phyloP scores from a whole-genome alignment of 495 filamentous ascomycete species.

The Penicillium soppii region DNA sequence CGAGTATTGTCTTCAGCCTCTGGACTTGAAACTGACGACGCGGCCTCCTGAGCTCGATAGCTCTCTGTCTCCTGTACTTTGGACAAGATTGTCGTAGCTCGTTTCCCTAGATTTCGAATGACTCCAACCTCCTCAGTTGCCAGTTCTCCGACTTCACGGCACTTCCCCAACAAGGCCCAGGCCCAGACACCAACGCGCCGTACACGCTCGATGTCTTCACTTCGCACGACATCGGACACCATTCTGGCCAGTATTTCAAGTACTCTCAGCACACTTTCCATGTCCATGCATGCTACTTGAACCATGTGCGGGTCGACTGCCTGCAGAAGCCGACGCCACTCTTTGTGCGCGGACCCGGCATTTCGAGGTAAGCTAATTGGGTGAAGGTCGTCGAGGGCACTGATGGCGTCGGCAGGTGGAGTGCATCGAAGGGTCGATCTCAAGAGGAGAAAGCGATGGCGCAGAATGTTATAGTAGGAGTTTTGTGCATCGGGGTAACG shows the following conservation, averaged over 20 bases:
- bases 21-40: conserved; percentile 23
- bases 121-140: conserved; percentile 52
- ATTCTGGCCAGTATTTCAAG: conserved; percentile 38
- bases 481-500: conserved; percentile 51
- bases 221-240: conserved; percentile 42
- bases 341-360: conserved; percentile 39
- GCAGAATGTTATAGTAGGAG: conserved; percentile 63
- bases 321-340: conserved; percentile 52
- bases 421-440: conserved; percentile 54
- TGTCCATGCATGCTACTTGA: conserved; percentile 69
- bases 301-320: conserved; percentile 61
- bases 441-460: conserved; percentile 57
- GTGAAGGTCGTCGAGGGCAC: conserved; percentile 54
- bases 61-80: conserved; percentile 41
- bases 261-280: conserved; percentile 56
- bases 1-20: conserved; percentile 15
- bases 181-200: conserved; percentile 49
- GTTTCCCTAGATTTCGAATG: conserved; percentile 48
- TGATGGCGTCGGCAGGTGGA: conserved; percentile 50
- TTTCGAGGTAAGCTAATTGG: conserved; percentile 52
- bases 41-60: conserved; percentile 20
- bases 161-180: conserved; percentile 51
- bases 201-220: conserved; percentile 45
- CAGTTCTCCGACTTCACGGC: conserved; percentile 47
- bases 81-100: conserved; percentile 42